Base-by-base conservation (phyloP, 2,329 filamentous ascomycete genomes). In the Dothideomycetes sp. region DNA sequence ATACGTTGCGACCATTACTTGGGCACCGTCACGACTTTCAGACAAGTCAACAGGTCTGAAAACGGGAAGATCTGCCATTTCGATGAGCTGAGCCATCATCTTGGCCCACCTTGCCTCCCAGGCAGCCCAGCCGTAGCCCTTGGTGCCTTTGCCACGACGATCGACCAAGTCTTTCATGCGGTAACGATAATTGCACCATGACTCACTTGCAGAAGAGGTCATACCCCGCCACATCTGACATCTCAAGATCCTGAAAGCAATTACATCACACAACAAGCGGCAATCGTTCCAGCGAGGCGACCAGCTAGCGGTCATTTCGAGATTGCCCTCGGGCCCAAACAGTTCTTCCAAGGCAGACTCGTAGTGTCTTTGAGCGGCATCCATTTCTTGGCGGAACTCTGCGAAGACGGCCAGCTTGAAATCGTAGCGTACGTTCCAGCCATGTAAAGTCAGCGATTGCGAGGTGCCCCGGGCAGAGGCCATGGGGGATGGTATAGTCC, bases 401-500 rank as follows among this genome's bases (percentile, higher is more conserved):
- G 88, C 85, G 54, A 96, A 84, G 0, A 94, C 70, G 5, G 81
- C 89, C 14, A 88, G 72, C 58, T 98, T 98, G 65, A 94, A 87
- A 54, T 98, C 89, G 60, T 95, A 95, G 12, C 89, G 80, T 38
- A 93, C 81, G 53, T 86, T 87, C 91, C 89, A 98, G 3, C 85
- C 88, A 31, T 86, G 79, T 8, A 81, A 68, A 1, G 87, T 84
- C n/a, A 95, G 63, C 0, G 83, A 85, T 52, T 91, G 84, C 1
- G 87, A 93, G 2, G 85, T 93, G 19, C 84, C 85, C 15, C 73
- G 79, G 4, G 87, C 84, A 22, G 85, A 72, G 5, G 86, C 89
- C 4, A 86, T 85, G 3, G 88, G 86, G 35, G 82, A 79, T 9
- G 87, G 87, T 11, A 83, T 78, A 14, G 77, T 70, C 5, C 84